Evolutionary conservation across 495 filamentous ascomycete species (phyloP).

Genomic region (Cetradonia linearis): DNA sequence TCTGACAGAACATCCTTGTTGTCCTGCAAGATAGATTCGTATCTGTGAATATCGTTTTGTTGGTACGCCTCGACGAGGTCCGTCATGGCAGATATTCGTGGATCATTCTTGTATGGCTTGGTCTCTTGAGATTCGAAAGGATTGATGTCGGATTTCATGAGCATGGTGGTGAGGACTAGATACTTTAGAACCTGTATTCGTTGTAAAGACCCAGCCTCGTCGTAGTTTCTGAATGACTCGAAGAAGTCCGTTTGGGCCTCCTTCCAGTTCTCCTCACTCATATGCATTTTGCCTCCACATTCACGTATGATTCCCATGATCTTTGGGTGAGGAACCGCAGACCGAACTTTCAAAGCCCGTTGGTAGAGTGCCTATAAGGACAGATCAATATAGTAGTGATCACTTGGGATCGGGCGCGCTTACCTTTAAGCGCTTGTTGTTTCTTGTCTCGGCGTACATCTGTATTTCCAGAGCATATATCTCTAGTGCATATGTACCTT

Average conservation of each 20-base stretch:
- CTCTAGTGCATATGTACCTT: conserved; percentile 91
- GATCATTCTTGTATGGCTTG: conserved; percentile 96
- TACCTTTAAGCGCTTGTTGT: conserved; percentile 92
- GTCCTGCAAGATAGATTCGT: conserved; percentile 76
- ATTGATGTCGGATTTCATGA: conserved; percentile 99
- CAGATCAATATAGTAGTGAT: not conserved
- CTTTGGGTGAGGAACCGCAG: conserved; percentile 93
- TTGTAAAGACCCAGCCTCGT: conserved; percentile 91
- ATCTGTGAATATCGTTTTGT: conserved; percentile 83
- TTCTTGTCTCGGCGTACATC: conserved; percentile 94
- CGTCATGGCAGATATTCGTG: conserved; percentile 92
- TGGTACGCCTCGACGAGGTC: conserved; percentile 95
- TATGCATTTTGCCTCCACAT: conserved; percentile 99
- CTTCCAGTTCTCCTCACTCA: conserved; percentile 99
- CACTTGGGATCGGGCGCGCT: not conserved
- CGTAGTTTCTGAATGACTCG: conserved; percentile 97
- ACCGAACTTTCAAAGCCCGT: conserved; percentile 77
- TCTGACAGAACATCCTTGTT: conserved; percentile 85
- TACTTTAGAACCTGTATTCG: conserved; percentile 98
- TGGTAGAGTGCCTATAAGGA: conserved; percentile 60
- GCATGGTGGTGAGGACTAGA: conserved; percentile 89
- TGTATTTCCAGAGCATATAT: conserved; percentile 96
- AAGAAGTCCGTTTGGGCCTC: conserved; percentile 96
- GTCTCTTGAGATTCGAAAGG: conserved; percentile 98
- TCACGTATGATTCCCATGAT: conserved; percentile 99